Evolutionary conservation across 768 basidiomycete genomes (phyloP).

Genomic region (Xanthoconium purpureum): DNA sequence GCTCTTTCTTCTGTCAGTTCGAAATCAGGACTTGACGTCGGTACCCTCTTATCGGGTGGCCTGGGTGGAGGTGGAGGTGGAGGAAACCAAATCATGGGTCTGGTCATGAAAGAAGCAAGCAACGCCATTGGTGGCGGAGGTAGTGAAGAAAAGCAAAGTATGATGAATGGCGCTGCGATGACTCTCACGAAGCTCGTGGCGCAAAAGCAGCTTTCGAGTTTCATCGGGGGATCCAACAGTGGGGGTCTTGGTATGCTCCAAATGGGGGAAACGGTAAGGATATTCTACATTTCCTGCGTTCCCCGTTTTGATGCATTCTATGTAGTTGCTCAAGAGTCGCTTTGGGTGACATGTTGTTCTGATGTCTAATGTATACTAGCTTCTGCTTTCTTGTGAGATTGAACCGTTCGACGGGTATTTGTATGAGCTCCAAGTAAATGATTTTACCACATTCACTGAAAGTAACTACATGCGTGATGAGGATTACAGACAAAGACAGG

Average conservation of each 20-base stretch:
- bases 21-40: slow-evolving; percentile 32
- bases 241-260: slow-evolving; percentile 65
- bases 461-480: too few species aligned
- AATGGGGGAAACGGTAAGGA: slow-evolving; percentile 45
- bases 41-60: slow-evolving; percentile 28
- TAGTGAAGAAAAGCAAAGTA: slow-evolving; percentile 72
- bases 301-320: not conserved
- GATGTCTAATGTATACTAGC: not conserved
- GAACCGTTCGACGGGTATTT: not conserved
- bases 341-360: slow-evolving; percentile 6
- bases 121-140: slow-evolving; percentile 68
- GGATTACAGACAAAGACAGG: too few species aligned
- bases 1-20: slow-evolving; percentile 15
- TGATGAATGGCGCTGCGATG: slow-evolving; percentile 80
- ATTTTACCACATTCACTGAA: too few species aligned
- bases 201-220: slow-evolving; percentile 47
- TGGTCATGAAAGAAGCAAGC: slow-evolving; percentile 81
- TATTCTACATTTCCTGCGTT: not conserved
- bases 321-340: slow-evolving; percentile 15
- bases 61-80: slow-evolving; percentile 45
- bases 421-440: not conserved
- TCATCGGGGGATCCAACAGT: slow-evolving; percentile 60
- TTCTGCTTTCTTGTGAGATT: not conserved
- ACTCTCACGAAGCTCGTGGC: slow-evolving; percentile 82
- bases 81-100: slow-evolving; percentile 68